These are phyloP conservation scores for Erigeron canadensis DNA, from an alignment of 129 eudicot species.

Conservation along the genomic window DNA sequence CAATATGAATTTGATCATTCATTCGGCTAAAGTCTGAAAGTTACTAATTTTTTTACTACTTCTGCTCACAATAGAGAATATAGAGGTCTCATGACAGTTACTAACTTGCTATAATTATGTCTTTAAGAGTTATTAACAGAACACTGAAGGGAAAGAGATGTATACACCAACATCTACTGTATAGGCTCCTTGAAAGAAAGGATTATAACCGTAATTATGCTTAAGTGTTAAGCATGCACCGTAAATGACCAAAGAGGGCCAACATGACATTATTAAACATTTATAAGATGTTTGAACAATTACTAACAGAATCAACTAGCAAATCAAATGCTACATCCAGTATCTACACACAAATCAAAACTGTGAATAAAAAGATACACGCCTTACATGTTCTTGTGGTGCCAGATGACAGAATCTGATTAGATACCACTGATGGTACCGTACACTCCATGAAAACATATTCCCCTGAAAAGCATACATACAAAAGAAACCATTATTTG, in stretches of 20 bases:
- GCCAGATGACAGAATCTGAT: slow-evolving; percentile 68
- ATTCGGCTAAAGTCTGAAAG: too few relatives aligned
- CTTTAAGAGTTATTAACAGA: not conserved
- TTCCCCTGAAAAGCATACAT: slow-evolving; percentile 59
- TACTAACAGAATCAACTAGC: not conserved
- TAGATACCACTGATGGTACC: slow-evolving; percentile 58
- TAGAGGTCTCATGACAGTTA: not conserved
- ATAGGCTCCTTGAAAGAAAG: slow-evolving; percentile 1
- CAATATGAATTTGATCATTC: too few relatives aligned
- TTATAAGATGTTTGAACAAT: not conserved
- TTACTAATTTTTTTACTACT: not conserved
- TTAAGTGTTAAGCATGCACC: too few relatives aligned
- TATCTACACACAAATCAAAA: not conserved
- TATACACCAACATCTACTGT: slow-evolving; percentile 1
- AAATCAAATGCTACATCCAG: not conserved
- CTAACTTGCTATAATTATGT: not conserved
- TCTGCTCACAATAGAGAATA: not conserved
- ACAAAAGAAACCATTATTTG: not conserved
- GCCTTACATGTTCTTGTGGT: slow-evolving; percentile 70
- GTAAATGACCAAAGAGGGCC: too few relatives aligned
- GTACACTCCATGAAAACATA: slow-evolving; percentile 83
- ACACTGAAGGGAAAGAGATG: not conserved
- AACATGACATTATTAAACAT: not conserved
- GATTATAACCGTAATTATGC: not conserved
- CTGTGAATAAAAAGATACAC: not conserved